These are phyloP conservation scores for Solanum hybrid DNA, from an alignment of 305 asterid genomes.

Conservation along the genomic window DNA sequence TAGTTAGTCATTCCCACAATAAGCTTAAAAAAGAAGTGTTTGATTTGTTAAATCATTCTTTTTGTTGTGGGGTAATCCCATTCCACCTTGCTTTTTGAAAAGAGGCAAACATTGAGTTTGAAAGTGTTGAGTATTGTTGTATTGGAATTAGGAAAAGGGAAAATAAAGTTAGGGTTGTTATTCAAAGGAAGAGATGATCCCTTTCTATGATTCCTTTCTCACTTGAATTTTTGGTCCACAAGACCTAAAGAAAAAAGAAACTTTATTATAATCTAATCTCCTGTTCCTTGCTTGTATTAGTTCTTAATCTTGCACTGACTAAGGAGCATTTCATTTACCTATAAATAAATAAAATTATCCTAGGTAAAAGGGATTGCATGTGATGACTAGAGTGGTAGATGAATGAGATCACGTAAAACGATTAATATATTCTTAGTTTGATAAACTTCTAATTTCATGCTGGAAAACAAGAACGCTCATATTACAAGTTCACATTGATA, in stretches of 20 bases:
- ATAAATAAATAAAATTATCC: not conserved
- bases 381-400: not conserved
- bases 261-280: not conserved
- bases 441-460: not conserved
- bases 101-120: constrained; percentile 5
- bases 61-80: constrained; percentile 12
- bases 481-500: too few relatives aligned
- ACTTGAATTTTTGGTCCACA: constrained; percentile 12
- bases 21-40: not conserved
- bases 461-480: not conserved
- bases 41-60: constrained; percentile 2
- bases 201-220: constrained; percentile 17
- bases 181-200: constrained; percentile 15
- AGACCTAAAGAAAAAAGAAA: not conserved
- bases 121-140: constrained; percentile 15
- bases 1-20: constrained; percentile 9
- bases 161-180: not conserved
- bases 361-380: not conserved
- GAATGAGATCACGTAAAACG: not conserved
- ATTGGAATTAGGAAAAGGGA: constrained; percentile 30
- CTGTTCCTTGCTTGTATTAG: not conserved
- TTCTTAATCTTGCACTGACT: constrained; percentile 12
- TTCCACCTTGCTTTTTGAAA: constrained; percentile 16
- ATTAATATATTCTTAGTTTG: not conserved
- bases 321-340: not conserved